Conservation (phyloP, 345 rosid genomes). For the Lepidium didymum region DNA sequence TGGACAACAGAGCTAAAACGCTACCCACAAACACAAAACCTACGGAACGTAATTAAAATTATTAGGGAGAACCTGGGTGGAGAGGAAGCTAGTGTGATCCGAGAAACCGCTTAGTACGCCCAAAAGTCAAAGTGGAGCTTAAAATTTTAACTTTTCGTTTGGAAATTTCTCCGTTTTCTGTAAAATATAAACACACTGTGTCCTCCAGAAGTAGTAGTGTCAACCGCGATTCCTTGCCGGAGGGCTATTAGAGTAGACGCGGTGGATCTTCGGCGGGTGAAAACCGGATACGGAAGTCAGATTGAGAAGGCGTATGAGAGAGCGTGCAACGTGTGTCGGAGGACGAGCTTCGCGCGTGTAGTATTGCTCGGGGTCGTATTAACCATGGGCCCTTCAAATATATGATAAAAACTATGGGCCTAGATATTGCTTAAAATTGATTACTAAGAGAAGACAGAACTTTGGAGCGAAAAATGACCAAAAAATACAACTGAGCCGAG, state of each 20-base stretch:
- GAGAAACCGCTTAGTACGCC: background rate
- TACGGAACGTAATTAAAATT: background rate
- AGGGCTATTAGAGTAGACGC: background rate
- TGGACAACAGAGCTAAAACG: background rate
- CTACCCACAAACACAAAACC: background rate
- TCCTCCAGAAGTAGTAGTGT: background rate
- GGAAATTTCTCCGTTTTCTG: background rate
- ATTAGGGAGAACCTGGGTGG: slow-evolving; percentile 3
- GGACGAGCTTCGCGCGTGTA: slow-evolving; percentile 8
- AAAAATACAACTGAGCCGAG: background rate
- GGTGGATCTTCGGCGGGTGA: background rate
- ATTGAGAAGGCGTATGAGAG: slow-evolving; percentile 6
- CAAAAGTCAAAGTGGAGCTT: background rate
- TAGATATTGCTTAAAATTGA: background rate
- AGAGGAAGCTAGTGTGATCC: background rate
- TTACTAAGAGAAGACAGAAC: background rate
- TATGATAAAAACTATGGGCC: background rate
- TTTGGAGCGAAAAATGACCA: background rate
- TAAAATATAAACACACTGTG: background rate
- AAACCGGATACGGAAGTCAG: background rate
- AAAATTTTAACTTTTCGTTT: background rate
- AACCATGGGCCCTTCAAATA: background rate
- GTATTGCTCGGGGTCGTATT: background rate
- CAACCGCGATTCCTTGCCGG: background rate
- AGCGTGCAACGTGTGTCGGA: background rate